Conservation (phyloP, 306 rosid genomes). For the Aeschynomene evenia region DNA sequence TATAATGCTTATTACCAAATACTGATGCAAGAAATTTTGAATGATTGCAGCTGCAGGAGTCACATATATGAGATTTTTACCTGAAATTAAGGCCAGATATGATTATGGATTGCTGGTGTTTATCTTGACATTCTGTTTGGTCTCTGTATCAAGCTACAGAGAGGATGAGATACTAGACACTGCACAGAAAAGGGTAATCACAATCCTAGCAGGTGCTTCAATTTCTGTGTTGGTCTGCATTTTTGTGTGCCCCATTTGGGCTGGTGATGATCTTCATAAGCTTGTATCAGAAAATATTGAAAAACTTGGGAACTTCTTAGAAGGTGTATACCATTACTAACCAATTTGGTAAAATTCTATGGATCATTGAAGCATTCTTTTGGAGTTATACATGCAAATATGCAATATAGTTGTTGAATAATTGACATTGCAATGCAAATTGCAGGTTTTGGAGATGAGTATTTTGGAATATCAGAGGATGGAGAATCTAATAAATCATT, state of each 20-base stretch:
- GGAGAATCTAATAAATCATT: constrained; percentile 17
- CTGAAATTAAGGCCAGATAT: constrained; percentile 45
- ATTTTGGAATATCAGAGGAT: constrained; percentile 26
- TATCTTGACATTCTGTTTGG: constrained; percentile 50
- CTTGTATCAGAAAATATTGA: constrained; percentile 37
- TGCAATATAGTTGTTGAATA: not conserved
- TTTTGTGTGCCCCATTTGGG: constrained; percentile 52
- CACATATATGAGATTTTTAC: constrained; percentile 52
- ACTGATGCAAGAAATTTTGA: not conserved
- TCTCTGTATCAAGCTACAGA: constrained; percentile 46
- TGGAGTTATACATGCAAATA: not conserved
- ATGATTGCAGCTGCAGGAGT: constrained; percentile 34
- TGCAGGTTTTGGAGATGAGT: constrained; percentile 44
- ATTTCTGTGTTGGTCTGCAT: constrained; percentile 29
- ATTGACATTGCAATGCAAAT: not conserved
- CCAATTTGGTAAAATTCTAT: not conserved
- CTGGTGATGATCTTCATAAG: constrained; percentile 55
- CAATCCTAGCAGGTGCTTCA: constrained; percentile 42
- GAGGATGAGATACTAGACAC: constrained; percentile 28
- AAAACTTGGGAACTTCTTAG: constrained; percentile 39
- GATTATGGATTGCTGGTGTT: constrained; percentile 57
- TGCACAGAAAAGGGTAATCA: constrained; percentile 38
- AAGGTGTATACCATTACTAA: constrained; percentile 29
- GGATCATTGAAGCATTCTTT: not conserved
- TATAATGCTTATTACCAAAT: not conserved